Conservation (phyloP, 2,329 filamentous ascomycete species). For the Neonectria hederae region DNA sequence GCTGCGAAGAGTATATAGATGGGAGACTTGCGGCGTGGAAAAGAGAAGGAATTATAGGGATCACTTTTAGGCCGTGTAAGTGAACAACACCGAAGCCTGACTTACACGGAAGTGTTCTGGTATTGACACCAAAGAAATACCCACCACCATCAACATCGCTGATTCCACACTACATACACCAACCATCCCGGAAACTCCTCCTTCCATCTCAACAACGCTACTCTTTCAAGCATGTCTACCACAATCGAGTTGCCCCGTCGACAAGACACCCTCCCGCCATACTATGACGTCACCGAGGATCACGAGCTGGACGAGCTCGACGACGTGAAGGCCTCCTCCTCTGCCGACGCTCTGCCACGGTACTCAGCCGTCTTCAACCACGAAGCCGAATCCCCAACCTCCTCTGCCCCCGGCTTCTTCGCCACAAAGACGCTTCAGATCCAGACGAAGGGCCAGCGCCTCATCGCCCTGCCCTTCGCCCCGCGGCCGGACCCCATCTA, state of each 20-base stretch:
- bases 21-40: neutral
- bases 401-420: conserved; percentile 48
- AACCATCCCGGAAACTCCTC: conserved; percentile 20
- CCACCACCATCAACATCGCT: neutral
- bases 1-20: conserved; percentile 4
- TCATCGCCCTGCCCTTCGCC: conserved; percentile 54
- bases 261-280: conserved; percentile 41
- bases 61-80: neutral
- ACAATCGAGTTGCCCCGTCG: conserved; percentile 18
- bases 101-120: neutral
- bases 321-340: conserved; percentile 40
- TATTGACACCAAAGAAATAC: neutral
- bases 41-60: neutral
- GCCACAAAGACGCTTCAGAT: conserved; percentile 60
- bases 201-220: neutral
- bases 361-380: conserved; percentile 35
- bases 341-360: conserved; percentile 41
- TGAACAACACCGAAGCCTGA: neutral
- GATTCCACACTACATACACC: neutral
- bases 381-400: neutral
- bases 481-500: conserved; percentile 52
- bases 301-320: conserved; percentile 40
- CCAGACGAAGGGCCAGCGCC: conserved; percentile 55
- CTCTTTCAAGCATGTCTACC: conserved; percentile 24
- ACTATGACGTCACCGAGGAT: conserved; percentile 38